These are phyloP conservation scores for Leishmania mexicana DNA, from an alignment of 208 protist genomes.

Conservation along the genomic window DNA sequence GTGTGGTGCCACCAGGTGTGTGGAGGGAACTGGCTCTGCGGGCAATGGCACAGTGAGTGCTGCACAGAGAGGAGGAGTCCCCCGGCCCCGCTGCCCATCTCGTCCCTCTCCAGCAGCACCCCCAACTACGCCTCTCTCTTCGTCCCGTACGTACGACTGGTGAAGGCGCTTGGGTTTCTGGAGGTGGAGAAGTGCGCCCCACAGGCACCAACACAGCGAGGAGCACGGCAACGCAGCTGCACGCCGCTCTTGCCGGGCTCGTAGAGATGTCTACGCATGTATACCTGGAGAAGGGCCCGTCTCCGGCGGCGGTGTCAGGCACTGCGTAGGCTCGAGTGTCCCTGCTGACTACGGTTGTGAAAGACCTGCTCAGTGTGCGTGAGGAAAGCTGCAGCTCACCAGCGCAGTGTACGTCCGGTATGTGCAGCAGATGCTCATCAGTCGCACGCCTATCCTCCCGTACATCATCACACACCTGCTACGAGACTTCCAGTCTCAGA, in stretches of 20 bases:
- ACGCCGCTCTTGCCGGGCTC: slow-evolving; percentile 20
- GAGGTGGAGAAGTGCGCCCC: slow-evolving; percentile 23
- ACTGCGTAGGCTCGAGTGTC: slow-evolving; percentile 9
- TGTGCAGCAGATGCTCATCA: slow-evolving; percentile 26
- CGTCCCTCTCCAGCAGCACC: slow-evolving; percentile 5
- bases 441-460: slow-evolving; percentile 19
- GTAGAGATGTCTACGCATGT: slow-evolving; percentile 19
- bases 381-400: slow-evolving; percentile 21
- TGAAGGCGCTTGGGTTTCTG: slow-evolving; percentile 18
- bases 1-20: slow-evolving; percentile 29
- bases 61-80: slow-evolving; percentile 12
- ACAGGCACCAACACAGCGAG: slow-evolving; percentile 19
- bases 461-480: slow-evolving; percentile 17
- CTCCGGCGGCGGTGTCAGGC: background rate
- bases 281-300: slow-evolving; percentile 10
- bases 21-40: slow-evolving; percentile 20
- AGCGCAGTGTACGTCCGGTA: slow-evolving; percentile 25
- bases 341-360: slow-evolving; percentile 22
- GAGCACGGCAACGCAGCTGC: slow-evolving; percentile 16
- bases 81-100: slow-evolving; percentile 19
- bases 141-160: slow-evolving; percentile 26
- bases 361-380: slow-evolving; percentile 22
- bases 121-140: slow-evolving; percentile 28
- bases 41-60: slow-evolving; percentile 9
- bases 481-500: slow-evolving; percentile 14